Evolutionary conservation across 1,284 basidiomycete species (phyloP).

Genomic region (Flammula alnicola): DNA sequence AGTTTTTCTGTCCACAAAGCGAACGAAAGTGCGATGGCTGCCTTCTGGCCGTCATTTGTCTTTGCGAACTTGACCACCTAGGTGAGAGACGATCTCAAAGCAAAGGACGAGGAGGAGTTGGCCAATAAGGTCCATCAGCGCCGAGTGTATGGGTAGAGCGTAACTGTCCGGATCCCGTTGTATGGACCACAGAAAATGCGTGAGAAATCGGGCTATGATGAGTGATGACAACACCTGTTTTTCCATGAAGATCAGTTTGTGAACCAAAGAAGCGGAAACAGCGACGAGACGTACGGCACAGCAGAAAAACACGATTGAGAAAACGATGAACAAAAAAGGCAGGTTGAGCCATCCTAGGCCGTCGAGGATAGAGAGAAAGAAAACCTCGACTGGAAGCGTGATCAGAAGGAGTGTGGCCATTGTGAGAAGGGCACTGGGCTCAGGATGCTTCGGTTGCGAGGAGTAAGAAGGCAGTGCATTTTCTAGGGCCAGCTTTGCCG

Average conservation of each 20-base stretch:
- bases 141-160: conserved; percentile 90
- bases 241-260: conserved; percentile 11
- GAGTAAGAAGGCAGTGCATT: conserved; percentile 24
- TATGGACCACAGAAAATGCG: conserved; percentile 81
- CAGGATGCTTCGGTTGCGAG: conserved; percentile 24
- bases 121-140: conserved; percentile 90
- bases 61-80: conserved; percentile 37
- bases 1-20: not conserved
- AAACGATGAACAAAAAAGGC: conserved; percentile 66
- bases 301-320: conserved; percentile 74
- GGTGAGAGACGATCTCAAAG: conserved; percentile 64
- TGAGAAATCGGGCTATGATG: conserved; percentile 68
- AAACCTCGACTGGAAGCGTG: conserved; percentile 76
- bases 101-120: conserved; percentile 82
- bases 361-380: conserved; percentile 72
- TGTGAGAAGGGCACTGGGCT: conserved; percentile 56
- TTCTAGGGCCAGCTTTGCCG: conserved; percentile 44
- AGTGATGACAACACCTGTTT: conserved; percentile 74
- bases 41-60: not conserved
- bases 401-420: conserved; percentile 73
- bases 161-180: conserved; percentile 93
- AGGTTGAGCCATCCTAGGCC: conserved; percentile 79
- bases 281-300: conserved; percentile 59
- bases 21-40: no score
- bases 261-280: not conserved